Evolutionary conservation across 768 basidiomycete species (phyloP), one percentile per base, ranked within the genome.

Genomic region (Tulasnella sp.): DNA sequence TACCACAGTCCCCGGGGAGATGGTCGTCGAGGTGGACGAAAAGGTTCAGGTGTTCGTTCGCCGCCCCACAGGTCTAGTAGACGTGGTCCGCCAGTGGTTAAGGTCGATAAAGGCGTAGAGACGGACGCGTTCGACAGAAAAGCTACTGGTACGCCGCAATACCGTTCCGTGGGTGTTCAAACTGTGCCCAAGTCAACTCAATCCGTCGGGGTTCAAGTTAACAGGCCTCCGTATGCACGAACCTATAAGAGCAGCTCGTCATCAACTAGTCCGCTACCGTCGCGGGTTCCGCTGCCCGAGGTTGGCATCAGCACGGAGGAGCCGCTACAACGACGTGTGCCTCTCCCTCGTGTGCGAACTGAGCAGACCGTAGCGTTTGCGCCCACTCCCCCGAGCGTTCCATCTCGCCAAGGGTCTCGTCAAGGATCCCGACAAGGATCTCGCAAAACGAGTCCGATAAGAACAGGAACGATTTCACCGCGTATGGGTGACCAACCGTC

Each of bases 91-190:
- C 55, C 35, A 71, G 73, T 37, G 55, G 44, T 37, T 72, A 46
- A 61, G 57, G 51, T 57, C 86, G 83, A 39, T 85, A 87, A 79
- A 82, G 81, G 78, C 70, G 74, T 29, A 78, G 70, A 46, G 73
- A 78, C 57, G 73, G 48, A 74, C 32, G 73, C 79, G 51, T 61
- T 80, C 74, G 75, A 79, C 77, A 80, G 82, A 69, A 81, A 81
- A n/a, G 82, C 83, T 69, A 80, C 83, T 0, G 81, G 81, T 83
- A 82, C 85, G 83, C 32, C 85, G 81, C 85, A 86, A 82, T 93
- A 94, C 81, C 88, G 86, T 75, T 87, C 88, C 51, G 86, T 89
- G 80, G 93, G 91, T 79, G 89, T 93, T 78, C 94, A 95, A 85
- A 94, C 93, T 74, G 84, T 87, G 79, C 83, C 85, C 55, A 86